Percentiles rank a stretch among this genome's conserved stretches.
Conservation (phyloP, 768 basidiomycete species). For the Epithele typhae region DNA sequence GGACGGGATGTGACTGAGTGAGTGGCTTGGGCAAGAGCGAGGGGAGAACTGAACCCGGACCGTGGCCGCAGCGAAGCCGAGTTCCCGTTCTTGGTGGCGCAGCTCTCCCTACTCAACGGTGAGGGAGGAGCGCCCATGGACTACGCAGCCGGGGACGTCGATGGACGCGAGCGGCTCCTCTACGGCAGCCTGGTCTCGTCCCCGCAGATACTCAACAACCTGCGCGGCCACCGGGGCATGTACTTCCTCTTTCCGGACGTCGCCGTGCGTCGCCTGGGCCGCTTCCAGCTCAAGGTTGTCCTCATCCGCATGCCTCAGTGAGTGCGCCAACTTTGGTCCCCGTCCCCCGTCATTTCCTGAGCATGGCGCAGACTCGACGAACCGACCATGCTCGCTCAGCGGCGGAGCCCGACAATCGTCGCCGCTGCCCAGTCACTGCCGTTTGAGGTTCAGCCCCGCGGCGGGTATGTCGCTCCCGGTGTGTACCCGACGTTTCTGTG, state of each 20-base stretch:
- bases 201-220: slow-evolving; percentile 73
- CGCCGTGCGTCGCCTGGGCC: slow-evolving; percentile 74
- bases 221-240: slow-evolving; percentile 74
- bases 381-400: slow-evolving; percentile 42
- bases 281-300: slow-evolving; percentile 69
- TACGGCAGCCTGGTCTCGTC: slow-evolving; percentile 87
- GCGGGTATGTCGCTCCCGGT: slow-evolving; percentile 79
- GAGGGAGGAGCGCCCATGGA: slow-evolving; percentile 65
- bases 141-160: slow-evolving; percentile 55
- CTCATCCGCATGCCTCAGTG: slow-evolving; percentile 74
- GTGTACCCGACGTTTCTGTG: slow-evolving; percentile 29
- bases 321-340: slow-evolving; percentile 31
- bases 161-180: slow-evolving; percentile 53
- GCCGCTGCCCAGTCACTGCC: slow-evolving; percentile 67
- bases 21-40: slow-evolving; percentile 31
- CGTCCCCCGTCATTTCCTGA: not conserved
- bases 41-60: slow-evolving; percentile 7
- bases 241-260: slow-evolving; percentile 92
- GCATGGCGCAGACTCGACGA: slow-evolving; percentile 40
- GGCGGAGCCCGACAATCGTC: slow-evolving; percentile 60
- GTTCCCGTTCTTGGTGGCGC: slow-evolving; percentile 83
- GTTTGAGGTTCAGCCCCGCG: slow-evolving; percentile 75
- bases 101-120: slow-evolving; percentile 68
- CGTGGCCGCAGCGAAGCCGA: slow-evolving; percentile 64
- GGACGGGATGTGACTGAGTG: slow-evolving; percentile 78